phyloP scores from a whole-genome alignment of 78 protist genomes.

The Chrysochromulina parva region DNA sequence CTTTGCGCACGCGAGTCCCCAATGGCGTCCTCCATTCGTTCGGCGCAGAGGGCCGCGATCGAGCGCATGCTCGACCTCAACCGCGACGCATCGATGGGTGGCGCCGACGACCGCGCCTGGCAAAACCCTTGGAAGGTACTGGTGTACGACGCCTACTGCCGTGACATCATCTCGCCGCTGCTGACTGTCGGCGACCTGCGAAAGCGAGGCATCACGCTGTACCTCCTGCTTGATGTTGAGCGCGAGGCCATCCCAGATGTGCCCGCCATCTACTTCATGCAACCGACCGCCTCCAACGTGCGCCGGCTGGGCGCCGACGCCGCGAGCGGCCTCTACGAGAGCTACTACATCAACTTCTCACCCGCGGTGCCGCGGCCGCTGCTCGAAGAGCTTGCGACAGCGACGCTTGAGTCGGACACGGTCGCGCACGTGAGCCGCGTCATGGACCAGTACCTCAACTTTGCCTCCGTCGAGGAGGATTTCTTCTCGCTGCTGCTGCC shows the following conservation, averaged over 20 bases:
- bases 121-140: slow-evolving; percentile 50
- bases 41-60: not conserved
- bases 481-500: slow-evolving; percentile 59
- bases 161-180: slow-evolving; percentile 77
- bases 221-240: slow-evolving; percentile 67
- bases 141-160: slow-evolving; percentile 69
- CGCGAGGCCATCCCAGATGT: slow-evolving; percentile 83
- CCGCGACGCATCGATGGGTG: not conserved
- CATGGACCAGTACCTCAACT: slow-evolving; percentile 83
- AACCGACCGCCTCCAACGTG: slow-evolving; percentile 82
- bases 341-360: slow-evolving; percentile 77
- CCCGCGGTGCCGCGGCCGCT: slow-evolving; percentile 62
- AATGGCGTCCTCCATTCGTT: not conserved
- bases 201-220: slow-evolving; percentile 83
- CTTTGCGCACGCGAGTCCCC: too few species aligned
- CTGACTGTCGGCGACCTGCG: slow-evolving; percentile 79
- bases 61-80: slow-evolving; percentile 4
- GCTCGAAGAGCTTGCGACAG: slow-evolving; percentile 77
- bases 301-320: slow-evolving; percentile 56
- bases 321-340: slow-evolving; percentile 69
- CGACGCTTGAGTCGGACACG: slow-evolving; percentile 60
- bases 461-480: slow-evolving; percentile 73
- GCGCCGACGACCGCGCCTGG: too few species aligned
- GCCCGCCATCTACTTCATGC: slow-evolving; percentile 91
- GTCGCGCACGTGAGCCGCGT: slow-evolving; percentile 55